Evolutionary conservation across 2,329 filamentous ascomycete genomes (phyloP).

Genomic region (Nemania serpens): DNA sequence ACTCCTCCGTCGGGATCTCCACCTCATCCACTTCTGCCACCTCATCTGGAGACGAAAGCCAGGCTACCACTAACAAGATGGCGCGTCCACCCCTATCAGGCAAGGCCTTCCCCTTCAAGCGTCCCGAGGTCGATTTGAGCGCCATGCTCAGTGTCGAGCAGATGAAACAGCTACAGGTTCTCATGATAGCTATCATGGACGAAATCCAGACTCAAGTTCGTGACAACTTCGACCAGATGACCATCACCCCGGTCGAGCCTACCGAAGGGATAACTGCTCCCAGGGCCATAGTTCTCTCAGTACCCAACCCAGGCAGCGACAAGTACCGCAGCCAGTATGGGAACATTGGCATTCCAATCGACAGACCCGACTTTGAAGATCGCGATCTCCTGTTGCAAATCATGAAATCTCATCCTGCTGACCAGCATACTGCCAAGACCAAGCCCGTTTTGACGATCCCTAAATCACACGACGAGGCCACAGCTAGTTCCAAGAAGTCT

Average conservation of each 20-base stretch:
- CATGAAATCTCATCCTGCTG: constrained; percentile 23
- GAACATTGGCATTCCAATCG: constrained; percentile 32
- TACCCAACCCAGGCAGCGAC: constrained; percentile 44
- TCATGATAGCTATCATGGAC: constrained; percentile 59
- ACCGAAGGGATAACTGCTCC: constrained; percentile 38
- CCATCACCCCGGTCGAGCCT: constrained; percentile 38
- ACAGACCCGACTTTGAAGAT: constrained; percentile 34
- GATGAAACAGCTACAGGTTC: constrained; percentile 55
- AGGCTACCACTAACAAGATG: constrained; percentile 28
- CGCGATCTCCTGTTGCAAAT: constrained; percentile 25
- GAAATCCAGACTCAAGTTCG: constrained; percentile 58
- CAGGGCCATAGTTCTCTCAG: constrained; percentile 37
- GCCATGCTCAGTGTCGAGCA: constrained; percentile 54
- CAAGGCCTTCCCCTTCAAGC: constrained; percentile 43
- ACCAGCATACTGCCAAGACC: constrained; percentile 2
- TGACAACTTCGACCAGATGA: constrained; percentile 56
- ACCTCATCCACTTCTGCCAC: constrained; percentile 18
- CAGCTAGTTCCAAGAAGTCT: constrained; percentile 44
- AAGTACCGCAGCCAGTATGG: constrained; percentile 38
- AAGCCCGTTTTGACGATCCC: constrained; percentile 36
- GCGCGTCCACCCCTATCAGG: constrained; percentile 21
- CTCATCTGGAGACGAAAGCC: constrained; percentile 36
- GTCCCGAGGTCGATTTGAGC: constrained; percentile 56
- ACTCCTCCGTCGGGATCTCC: constrained; percentile 24
- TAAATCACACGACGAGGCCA: constrained; percentile 40